Conservation (phyloP, 2,329 filamentous ascomycete genomes). For the Exophiala mesophila region DNA sequence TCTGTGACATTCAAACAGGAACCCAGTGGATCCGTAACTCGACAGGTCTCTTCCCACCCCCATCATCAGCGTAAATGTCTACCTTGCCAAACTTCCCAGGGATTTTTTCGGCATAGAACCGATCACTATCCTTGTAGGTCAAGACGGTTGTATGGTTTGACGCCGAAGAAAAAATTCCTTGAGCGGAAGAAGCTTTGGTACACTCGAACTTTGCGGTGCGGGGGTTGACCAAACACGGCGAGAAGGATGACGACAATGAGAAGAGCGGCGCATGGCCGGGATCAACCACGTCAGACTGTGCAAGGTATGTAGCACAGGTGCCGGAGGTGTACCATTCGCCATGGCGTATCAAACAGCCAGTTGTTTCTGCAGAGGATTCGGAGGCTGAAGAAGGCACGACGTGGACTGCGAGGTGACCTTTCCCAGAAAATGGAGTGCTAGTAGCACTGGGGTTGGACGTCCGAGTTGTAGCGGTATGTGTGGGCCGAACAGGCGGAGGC, state of each 20-base stretch:
- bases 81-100: conserved; percentile 22
- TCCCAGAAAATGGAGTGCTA: conserved; percentile 50
- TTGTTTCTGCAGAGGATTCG: conserved; percentile 35
- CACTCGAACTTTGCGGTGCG: conserved; percentile 49
- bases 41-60: conserved; percentile 17
- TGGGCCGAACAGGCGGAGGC: conserved; percentile 11
- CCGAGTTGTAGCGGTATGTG: conserved; percentile 31
- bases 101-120: conserved; percentile 20
- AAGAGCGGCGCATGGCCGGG: conserved; percentile 39
- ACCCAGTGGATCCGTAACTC: conserved; percentile 25
- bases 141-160: conserved; percentile 4
- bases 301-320: conserved; percentile 63
- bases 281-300: conserved; percentile 35
- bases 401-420: conserved; percentile 55
- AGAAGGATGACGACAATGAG: conserved; percentile 56
- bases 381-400: neutral
- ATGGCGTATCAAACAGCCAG: conserved; percentile 62
- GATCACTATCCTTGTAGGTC: conserved; percentile 13
- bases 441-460: conserved; percentile 35
- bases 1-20: conserved; percentile 15
- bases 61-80: conserved; percentile 20
- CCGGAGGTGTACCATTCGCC: conserved; percentile 65
- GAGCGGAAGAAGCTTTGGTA: conserved; percentile 41
- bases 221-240: conserved; percentile 51
- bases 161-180: conserved; percentile 30